Evolutionary conservation across 371 early-diverging fungal species (phyloP).

Genomic region (Polyrhizophydium stewartii): DNA sequence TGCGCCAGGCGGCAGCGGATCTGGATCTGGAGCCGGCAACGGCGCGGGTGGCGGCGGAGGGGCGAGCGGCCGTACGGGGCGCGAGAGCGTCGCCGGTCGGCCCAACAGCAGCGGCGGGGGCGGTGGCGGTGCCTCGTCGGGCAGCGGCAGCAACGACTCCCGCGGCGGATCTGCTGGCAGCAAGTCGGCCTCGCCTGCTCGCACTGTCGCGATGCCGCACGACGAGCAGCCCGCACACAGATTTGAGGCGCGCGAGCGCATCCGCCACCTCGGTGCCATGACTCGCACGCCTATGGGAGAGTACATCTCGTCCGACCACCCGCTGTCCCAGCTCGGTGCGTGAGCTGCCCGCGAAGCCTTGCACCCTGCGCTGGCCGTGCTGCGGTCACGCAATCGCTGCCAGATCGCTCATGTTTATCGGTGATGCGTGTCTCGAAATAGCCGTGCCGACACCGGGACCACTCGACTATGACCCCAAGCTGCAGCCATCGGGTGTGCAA

Average conservation of each 20-base stretch:
- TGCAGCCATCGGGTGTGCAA: slow-evolving; percentile 31
- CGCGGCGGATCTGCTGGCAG: neutral
- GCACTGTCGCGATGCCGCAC: no score
- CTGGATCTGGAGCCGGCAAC: no score
- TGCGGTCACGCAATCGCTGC: no score
- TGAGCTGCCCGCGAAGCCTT: no score
- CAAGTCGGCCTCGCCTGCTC: neutral
- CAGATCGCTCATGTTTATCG: no score
- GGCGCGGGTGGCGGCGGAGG: no score
- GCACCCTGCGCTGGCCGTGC: no score
- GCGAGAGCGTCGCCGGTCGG: no score
- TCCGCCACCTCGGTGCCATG: slow-evolving; percentile 10
- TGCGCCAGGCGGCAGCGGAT: no score
- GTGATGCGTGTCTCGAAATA: slow-evolving; percentile 4
- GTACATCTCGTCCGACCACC: slow-evolving; percentile 5
- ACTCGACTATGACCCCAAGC: slow-evolving; percentile 35
- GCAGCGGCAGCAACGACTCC: neutral
- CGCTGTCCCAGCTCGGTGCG: slow-evolving; percentile 14
- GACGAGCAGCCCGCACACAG: neutral
- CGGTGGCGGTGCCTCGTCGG: no score
- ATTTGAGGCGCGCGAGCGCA: neutral
- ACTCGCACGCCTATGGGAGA: slow-evolving; percentile 24
- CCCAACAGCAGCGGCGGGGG: no score
- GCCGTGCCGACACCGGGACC: slow-evolving; percentile 39
- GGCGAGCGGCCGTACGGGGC: no score